A percentile compares a stretch with the other conserved stretches of the same genome.
These are phyloP conservation scores for Ophiobolus disseminans DNA, from an alignment of 2,329 filamentous ascomycete species.

Conservation along the genomic window DNA sequence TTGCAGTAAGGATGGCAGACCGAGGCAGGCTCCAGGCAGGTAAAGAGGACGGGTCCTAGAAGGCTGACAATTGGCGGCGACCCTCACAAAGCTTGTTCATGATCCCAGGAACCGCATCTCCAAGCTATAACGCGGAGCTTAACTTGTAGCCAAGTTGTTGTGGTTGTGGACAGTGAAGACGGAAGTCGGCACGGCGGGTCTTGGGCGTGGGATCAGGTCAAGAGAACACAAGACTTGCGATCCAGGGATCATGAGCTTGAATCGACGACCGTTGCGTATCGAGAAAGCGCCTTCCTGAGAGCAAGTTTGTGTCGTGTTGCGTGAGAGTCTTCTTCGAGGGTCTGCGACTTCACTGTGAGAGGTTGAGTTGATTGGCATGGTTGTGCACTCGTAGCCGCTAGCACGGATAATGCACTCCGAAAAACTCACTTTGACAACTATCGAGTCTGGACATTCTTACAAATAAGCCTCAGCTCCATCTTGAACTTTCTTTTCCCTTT, in stretches of 20 bases:
- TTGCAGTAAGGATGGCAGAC: too few species aligned
- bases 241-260: slow-evolving; percentile 15
- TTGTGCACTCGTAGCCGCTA: too few species aligned
- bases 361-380: too few species aligned
- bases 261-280: slow-evolving; percentile 9
- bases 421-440: too few species aligned
- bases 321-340: not conserved
- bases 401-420: too few species aligned
- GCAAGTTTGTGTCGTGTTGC: not conserved
- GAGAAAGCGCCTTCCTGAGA: not conserved
- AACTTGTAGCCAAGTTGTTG: not conserved
- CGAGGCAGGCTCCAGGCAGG: not conserved
- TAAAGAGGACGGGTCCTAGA: not conserved
- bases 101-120: not conserved
- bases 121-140: not conserved
- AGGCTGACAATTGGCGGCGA: not conserved
- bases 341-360: not conserved
- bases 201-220: slow-evolving; percentile 8
- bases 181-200: slow-evolving; percentile 20
- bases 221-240: slow-evolving; percentile 3
- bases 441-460: too few species aligned
- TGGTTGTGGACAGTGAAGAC: slow-evolving; percentile 14
- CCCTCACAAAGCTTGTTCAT: slow-evolving; percentile 1
- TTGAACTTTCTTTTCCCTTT: not conserved
- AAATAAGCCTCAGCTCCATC: not conserved